Conservation (phyloP, 2,329 filamentous ascomycete species). For the Alternaria triticina region DNA sequence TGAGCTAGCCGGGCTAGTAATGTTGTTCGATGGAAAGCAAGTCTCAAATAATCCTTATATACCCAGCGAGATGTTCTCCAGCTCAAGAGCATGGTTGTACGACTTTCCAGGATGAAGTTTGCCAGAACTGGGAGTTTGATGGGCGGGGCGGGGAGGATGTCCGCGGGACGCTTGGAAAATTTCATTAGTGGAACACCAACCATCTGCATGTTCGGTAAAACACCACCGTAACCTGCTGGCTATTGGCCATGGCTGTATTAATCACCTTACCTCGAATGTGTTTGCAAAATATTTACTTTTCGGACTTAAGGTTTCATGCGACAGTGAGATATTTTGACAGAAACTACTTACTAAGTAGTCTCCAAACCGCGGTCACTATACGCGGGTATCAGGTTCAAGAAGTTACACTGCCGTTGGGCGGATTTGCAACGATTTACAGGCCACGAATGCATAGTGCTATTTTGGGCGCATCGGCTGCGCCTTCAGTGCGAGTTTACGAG, state of each 20-base stretch:
- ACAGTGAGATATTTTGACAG: background rate
- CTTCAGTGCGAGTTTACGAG: background rate
- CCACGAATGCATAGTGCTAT: background rate
- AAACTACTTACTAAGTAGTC: too few species aligned
- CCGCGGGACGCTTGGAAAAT: background rate
- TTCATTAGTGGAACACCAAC: background rate
- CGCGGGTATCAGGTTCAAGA: background rate
- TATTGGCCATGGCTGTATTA: background rate
- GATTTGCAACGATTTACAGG: background rate
- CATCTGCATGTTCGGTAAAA: background rate
- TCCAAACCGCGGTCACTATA: background rate
- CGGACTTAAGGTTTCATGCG: too few species aligned
- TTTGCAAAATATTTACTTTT: background rate
- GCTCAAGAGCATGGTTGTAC: background rate
- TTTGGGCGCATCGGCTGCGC: background rate
- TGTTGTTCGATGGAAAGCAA: slow-evolving; percentile 14
- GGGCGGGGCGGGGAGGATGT: background rate
- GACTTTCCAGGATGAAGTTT: background rate
- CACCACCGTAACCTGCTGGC: background rate
- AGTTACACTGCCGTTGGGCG: background rate
- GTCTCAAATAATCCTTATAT: fast-evolving
- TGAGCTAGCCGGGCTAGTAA: slow-evolving; percentile 33
- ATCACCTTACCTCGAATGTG: background rate
- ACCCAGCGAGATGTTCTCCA: fast-evolving
- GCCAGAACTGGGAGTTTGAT: background rate